Conservation (phyloP, 176 grass and related monocot species). For the Poa pratensis region DNA sequence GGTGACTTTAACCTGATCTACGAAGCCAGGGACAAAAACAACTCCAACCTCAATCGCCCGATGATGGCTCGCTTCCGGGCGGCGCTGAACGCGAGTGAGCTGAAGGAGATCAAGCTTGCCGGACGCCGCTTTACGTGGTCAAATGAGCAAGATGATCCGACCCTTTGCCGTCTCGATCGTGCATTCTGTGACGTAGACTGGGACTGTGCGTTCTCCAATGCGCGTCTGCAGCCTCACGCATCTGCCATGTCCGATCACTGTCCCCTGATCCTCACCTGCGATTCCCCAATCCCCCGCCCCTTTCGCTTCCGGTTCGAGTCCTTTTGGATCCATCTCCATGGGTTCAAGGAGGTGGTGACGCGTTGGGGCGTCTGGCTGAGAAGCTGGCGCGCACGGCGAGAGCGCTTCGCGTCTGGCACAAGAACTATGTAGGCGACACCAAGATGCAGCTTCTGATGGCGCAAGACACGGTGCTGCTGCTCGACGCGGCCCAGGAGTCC, state of each 20-base stretch:
- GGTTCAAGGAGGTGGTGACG: not conserved
- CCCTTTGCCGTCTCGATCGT: not conserved
- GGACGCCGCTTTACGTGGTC: not conserved
- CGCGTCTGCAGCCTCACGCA: not conserved
- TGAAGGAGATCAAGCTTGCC: too few species aligned
- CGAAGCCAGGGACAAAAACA: too few species aligned
- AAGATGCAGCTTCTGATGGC: not conserved
- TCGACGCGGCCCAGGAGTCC: too few species aligned
- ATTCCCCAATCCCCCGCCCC: too few species aligned
- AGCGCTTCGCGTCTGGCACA: not conserved
- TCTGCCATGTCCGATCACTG: too few species aligned
- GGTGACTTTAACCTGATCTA: too few species aligned
- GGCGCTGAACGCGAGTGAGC: too few species aligned
- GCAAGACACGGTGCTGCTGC: not conserved
- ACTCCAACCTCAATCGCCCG: too few species aligned
- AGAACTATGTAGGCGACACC: not conserved
- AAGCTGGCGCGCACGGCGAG: not conserved
- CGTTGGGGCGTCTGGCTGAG: fast-evolving
- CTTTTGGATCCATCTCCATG: too few species aligned
- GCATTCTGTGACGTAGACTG: not conserved
- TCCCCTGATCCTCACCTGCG: too few species aligned
- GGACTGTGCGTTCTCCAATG: not conserved
- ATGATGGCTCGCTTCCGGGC: too few species aligned
- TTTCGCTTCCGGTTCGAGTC: too few species aligned
- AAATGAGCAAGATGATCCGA: not conserved